phyloP scores from a whole-genome alignment of 306 rosid species.

The Delonix regia region DNA sequence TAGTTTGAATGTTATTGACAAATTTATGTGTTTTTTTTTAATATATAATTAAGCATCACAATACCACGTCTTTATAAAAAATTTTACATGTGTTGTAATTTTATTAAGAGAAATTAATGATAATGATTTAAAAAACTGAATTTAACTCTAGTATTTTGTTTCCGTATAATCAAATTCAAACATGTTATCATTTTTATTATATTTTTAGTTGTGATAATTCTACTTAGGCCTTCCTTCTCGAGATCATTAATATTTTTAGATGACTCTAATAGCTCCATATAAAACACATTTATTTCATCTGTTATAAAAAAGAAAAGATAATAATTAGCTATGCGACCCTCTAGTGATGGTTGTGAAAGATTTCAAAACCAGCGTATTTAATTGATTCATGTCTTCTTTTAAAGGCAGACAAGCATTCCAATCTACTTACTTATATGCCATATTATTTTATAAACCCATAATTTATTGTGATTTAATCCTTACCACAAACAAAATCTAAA shows the following conservation, averaged over 20 bases:
- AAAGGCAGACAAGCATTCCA: not conserved
- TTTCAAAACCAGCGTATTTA: not conserved
- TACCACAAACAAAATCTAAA: conserved; percentile 2
- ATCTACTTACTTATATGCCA: not conserved
- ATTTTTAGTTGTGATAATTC: not conserved
- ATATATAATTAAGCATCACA: no score
- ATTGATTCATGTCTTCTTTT: not conserved
- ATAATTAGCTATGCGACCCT: not conserved
- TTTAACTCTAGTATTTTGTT: no score
- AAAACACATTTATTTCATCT: no score
- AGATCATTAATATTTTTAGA: not conserved
- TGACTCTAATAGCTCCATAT: no score
- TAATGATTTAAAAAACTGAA: no score
- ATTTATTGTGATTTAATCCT: not conserved
- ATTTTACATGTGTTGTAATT: no score
- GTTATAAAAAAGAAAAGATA: no score
- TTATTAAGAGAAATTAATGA: no score
- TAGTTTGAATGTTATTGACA: no score
- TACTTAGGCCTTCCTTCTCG: not conserved
- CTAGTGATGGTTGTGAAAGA: not conserved
- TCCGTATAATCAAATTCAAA: not conserved
- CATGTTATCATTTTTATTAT: not conserved
- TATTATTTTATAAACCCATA: no score
- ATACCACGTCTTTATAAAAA: no score
- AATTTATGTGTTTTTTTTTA: no score